These are phyloP conservation scores for Heterobasidion occidentale DNA, from an alignment of 1,284 basidiomycete genomes.

Conservation along the genomic window DNA sequence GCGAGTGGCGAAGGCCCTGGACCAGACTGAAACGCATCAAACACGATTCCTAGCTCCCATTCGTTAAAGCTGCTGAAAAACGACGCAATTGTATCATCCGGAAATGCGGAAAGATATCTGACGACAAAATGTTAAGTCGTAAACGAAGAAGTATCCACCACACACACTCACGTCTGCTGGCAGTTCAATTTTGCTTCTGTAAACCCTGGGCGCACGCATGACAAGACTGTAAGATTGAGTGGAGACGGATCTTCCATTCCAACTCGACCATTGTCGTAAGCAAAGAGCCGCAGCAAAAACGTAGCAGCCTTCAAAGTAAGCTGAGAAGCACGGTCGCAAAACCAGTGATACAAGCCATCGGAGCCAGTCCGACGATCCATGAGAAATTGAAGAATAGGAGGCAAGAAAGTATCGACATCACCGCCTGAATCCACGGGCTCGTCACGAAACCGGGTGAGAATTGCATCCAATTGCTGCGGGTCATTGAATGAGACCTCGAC, in stretches of 20 bases:
- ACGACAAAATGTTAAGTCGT: neutral
- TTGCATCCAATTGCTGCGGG: neutral
- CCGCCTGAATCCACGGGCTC: conserved; percentile 41
- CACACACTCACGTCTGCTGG: conserved; percentile 53
- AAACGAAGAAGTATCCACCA: neutral
- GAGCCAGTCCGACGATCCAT: conserved; percentile 30
- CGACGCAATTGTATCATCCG: conserved; percentile 33
- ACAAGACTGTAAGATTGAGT: conserved; percentile 52
- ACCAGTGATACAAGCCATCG: conserved; percentile 57
- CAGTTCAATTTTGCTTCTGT: conserved; percentile 55
- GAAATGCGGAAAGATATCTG: conserved; percentile 65
- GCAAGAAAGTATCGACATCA: conserved; percentile 43
- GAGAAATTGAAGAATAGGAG: conserved; percentile 48
- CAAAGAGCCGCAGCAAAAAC: conserved; percentile 75
- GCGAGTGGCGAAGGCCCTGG: conserved; percentile 7
- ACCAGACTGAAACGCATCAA: conserved; percentile 32
- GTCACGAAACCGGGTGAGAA: conserved; percentile 44
- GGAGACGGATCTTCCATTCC: conserved; percentile 56
- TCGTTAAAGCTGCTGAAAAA: conserved; percentile 63
- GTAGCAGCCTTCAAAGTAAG: conserved; percentile 56
- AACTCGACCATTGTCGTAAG: conserved; percentile 58
- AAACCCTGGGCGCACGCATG: conserved; percentile 60
- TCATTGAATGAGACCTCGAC: neutral
- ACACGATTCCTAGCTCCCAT: conserved; percentile 54
- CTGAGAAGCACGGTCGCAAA: conserved; percentile 49